Evolutionary conservation across 148 eudicot genomes (phyloP), one percentile per base, ranked within the genome.

Genomic region (Amaranthus hypochondriacus): DNA sequence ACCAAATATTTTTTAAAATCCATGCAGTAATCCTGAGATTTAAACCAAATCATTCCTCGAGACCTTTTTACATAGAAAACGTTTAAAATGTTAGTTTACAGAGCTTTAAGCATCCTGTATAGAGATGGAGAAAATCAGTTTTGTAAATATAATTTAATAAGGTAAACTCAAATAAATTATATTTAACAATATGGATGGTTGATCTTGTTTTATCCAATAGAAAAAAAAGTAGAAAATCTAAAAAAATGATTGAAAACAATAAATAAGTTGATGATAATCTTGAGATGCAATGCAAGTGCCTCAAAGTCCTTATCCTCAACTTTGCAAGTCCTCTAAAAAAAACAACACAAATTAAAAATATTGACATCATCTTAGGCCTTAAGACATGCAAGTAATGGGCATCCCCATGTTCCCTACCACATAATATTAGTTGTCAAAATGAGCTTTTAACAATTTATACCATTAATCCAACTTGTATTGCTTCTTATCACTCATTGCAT

Each of bases 221-320:
- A 50, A 67, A 15, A 48, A 48, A 7, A 14, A 63, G 3, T 28
- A 62, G 3, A 43, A 28, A 58, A 6, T 50, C 57, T 14, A 50
- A 58, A 68, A 58, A 59, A 4, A 68, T 69, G 13, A n/a, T 9
- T 62, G 47, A 44, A 4, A 48, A 64, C 4, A 46, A 53, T 43
- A 47, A 44, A 28, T 15, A 7, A 10, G 42, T 47, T 21, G 3
- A 14, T 43, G 3, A 3, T 12, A 9, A 42, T 2, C 39, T 28
- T 60, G 2, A 18, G 53, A 77, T 46, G 46, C 56, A 28, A 28
- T 9, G 65, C 49, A 78, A 73, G 70, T 78, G 49, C 73, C 66
- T 69, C 64, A 54, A 77, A 74, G 78, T 70, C 82, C 71, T 75
- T 70, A 69, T 79, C 82, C 78, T 79, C 78, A 74, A 75, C 82